Evolutionary conservation across 2,329 filamentous ascomycete genomes (phyloP), one percentile per base, ranked within the genome.

Genomic region (Venturia asperata): DNA sequence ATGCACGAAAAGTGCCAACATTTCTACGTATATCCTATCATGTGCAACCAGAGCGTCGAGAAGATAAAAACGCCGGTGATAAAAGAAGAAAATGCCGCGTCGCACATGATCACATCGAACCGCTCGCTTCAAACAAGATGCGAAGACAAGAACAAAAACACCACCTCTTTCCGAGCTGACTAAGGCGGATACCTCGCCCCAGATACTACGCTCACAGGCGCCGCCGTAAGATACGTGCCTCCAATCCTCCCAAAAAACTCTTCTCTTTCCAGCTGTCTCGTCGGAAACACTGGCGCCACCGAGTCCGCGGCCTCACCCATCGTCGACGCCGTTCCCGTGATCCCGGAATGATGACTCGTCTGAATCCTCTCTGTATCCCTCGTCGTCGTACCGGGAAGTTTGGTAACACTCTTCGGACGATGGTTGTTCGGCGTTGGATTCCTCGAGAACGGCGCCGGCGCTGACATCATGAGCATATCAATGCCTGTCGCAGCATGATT

Each of bases 401-500:
- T 58, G 3, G 30, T 37, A 3, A 37, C 30, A 5, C 30, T 37
- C 52, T 58, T 34, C 17, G 17, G 15, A 10, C 27, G 34, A 24
- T 47, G 41, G 34, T 52, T 49, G 17, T 30, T 41, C 24, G 61
- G 41, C n/a, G 61, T 63, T 24, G 42, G 2, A 9, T 49, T 27
- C 15, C 27, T n/a, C 27, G 30, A 58, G 21, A n/a, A 34, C 24
- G 42, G 41, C 61, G 61, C 34, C 34, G 61, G 61, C 19, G 61
- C 42, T 39, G 61, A 63, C 41, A 63, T 47, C 61, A 63, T 49
- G 15, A 68, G 68, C 56, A 68, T 62, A 34, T 64, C 67, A 21
- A 72, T 66, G 9, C 69, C 70, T 27, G 70, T 70, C n/a, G 56
- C 63, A 45, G 61, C 43, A 21, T 49, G 63, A 55, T 65, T 67